These are phyloP conservation scores for Ogataea ganodermae DNA, from an alignment of 805 yeast species.

Conservation along the genomic window DNA sequence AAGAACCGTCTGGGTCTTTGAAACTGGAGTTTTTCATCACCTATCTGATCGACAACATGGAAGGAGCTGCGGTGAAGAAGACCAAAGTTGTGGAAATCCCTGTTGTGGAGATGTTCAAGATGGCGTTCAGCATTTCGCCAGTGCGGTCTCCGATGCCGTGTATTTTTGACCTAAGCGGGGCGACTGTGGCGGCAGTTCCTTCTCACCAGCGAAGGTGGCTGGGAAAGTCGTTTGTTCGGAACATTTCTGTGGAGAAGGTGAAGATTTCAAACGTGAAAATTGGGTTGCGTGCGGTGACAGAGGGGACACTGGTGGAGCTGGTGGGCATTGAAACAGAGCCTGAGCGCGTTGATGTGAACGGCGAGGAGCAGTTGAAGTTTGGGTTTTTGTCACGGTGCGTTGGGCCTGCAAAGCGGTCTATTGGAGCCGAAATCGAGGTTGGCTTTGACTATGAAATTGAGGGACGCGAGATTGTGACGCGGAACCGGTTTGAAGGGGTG, in stretches of 20 bases:
- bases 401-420: slow-evolving; percentile 22
- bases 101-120: slow-evolving; percentile 34
- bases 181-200: slow-evolving; percentile 24
- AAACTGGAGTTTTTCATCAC: slow-evolving; percentile 24
- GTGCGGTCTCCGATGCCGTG: slow-evolving; percentile 31
- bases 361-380: slow-evolving; percentile 11
- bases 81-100: slow-evolving; percentile 26
- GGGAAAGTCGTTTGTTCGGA: slow-evolving; percentile 34
- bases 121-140: slow-evolving; percentile 36
- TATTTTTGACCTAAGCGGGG: slow-evolving; percentile 23
- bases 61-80: slow-evolving; percentile 33
- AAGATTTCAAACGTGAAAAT: slow-evolving; percentile 38
- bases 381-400: slow-evolving; percentile 21
- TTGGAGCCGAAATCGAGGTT: slow-evolving; percentile 25
- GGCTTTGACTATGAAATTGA: slow-evolving; percentile 20
- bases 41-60: slow-evolving; percentile 34
- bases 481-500: slow-evolving; percentile 36
- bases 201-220: slow-evolving; percentile 41
- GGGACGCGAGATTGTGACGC: slow-evolving; percentile 6
- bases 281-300: slow-evolving; percentile 8
- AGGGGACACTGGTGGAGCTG: slow-evolving; percentile 14
- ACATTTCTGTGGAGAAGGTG: slow-evolving; percentile 28
- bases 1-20: slow-evolving; percentile 16
- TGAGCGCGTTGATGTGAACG: not conserved
- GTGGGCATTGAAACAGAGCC: not conserved